These are phyloP conservation scores for Bacidia gigantensis DNA, from an alignment of 495 filamentous ascomycete species.

Conservation along the genomic window DNA sequence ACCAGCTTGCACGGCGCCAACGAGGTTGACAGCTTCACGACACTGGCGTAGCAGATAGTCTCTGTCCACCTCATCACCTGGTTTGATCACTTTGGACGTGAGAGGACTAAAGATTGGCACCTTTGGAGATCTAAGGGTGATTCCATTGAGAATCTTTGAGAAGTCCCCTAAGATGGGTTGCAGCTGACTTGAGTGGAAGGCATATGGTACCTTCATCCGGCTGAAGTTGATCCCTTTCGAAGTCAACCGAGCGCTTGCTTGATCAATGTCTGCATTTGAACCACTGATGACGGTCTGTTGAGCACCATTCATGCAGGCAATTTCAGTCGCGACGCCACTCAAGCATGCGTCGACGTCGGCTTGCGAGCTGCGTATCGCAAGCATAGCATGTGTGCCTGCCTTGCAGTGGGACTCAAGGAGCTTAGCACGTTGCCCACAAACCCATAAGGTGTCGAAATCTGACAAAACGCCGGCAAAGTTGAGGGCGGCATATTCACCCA, in stretches of 20 bases:
- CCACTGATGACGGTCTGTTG: slow-evolving; percentile 20
- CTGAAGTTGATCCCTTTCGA: slow-evolving; percentile 44
- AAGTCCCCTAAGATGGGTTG: slow-evolving; percentile 58
- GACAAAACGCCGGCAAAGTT: slow-evolving; percentile 59
- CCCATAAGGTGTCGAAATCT: slow-evolving; percentile 51
- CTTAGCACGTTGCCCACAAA: slow-evolving; percentile 54
- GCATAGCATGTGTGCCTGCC: slow-evolving; percentile 42
- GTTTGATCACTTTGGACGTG: slow-evolving; percentile 39
- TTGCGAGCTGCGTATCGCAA: slow-evolving; percentile 28
- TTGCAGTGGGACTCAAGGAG: slow-evolving; percentile 51
- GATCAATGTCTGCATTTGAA: slow-evolving; percentile 31
- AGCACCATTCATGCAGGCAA: slow-evolving; percentile 25
- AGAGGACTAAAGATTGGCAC: slow-evolving; percentile 60
- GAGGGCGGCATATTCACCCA: slow-evolving; percentile 68
- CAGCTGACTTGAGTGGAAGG: slow-evolving; percentile 69
- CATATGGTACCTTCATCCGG: slow-evolving; percentile 51
- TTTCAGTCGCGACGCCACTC: slow-evolving; percentile 1
- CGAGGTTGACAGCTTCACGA: slow-evolving; percentile 13
- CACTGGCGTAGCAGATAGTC: slow-evolving; percentile 14
- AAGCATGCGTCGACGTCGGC: slow-evolving; percentile 5
- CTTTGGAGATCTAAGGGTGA: slow-evolving; percentile 43
- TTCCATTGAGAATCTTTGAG: slow-evolving; percentile 38
- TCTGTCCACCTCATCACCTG: slow-evolving; percentile 8
- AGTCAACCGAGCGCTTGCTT: slow-evolving; percentile 13
- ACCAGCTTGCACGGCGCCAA: slow-evolving; percentile 9